phyloP scores from a whole-genome alignment of 2,329 filamentous ascomycete genomes.

The Phialophora tarda region DNA sequence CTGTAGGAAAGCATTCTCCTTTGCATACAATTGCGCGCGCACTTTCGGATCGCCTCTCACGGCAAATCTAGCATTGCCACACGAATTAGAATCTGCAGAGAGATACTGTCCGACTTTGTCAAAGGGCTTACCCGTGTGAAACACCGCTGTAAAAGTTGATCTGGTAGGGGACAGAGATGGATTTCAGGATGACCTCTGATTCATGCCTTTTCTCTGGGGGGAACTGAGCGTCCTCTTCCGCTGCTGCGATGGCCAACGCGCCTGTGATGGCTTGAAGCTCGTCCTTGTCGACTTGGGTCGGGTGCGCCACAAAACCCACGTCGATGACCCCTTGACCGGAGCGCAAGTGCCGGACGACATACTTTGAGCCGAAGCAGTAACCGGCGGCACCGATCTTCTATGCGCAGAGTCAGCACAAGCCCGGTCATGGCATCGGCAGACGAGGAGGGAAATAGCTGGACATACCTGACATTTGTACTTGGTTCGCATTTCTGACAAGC shows the following conservation, averaged over 20 bases:
- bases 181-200: slow-evolving; percentile 66
- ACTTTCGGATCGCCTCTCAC: slow-evolving; percentile 68
- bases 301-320: slow-evolving; percentile 75
- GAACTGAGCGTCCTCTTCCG: slow-evolving; percentile 69
- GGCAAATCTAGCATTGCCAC: slow-evolving; percentile 51
- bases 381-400: slow-evolving; percentile 39
- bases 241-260: slow-evolving; percentile 69
- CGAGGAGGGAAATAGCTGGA: neutral
- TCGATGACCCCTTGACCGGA: slow-evolving; percentile 56
- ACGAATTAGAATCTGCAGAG: neutral
- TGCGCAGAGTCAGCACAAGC: neutral
- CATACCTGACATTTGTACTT: slow-evolving; percentile 19
- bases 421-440: neutral
- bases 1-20: slow-evolving; percentile 57
- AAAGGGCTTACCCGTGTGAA: slow-evolving; percentile 64
- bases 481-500: slow-evolving; percentile 47
- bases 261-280: slow-evolving; percentile 69
- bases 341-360: slow-evolving; percentile 70
- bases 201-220: slow-evolving; percentile 66
- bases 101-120: neutral
- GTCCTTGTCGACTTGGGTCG: slow-evolving; percentile 71
- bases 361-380: slow-evolving; percentile 53
- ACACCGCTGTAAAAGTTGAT: slow-evolving; percentile 75
- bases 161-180: slow-evolving; percentile 66
- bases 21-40: slow-evolving; percentile 67